Evolutionary conservation across 495 filamentous ascomycete genomes (phyloP).

Genomic region (Aspergillus wentii): DNA sequence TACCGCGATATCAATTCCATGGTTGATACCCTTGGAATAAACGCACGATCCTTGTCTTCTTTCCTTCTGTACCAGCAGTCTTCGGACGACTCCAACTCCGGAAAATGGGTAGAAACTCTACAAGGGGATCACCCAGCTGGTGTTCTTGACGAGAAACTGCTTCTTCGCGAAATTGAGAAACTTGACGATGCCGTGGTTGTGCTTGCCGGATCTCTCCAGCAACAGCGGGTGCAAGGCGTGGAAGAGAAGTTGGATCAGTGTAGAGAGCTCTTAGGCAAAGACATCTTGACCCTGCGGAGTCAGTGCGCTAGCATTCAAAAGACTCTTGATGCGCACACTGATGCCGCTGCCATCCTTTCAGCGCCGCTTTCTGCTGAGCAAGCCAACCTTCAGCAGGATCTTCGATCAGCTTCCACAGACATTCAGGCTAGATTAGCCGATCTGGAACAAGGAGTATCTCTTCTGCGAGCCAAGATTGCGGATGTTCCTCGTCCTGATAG

Average conservation of each 20-base stretch:
- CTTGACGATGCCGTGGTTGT: conserved; percentile 54
- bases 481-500: conserved; percentile 32
- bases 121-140: conserved; percentile 38
- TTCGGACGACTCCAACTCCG: conserved; percentile 52
- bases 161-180: conserved; percentile 63
- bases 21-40: conserved; percentile 88
- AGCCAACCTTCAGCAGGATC: conserved; percentile 71
- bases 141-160: conserved; percentile 57
- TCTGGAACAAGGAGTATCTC: conserved; percentile 72
- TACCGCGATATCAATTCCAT: conserved; percentile 95
- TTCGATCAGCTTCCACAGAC: conserved; percentile 63
- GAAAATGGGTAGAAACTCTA: conserved; percentile 29
- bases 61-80: conserved; percentile 59
- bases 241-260: conserved; percentile 58
- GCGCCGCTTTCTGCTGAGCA: conserved; percentile 81
- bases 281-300: conserved; percentile 59
- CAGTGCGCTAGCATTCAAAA: conserved; percentile 72
- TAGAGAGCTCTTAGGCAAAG: conserved; percentile 53
- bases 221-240: conserved; percentile 59
- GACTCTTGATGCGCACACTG: conserved; percentile 62
- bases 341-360: conserved; percentile 51
- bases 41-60: conserved; percentile 66
- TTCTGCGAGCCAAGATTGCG: conserved; percentile 77
- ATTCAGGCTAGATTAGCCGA: conserved; percentile 71
- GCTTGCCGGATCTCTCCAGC: conserved; percentile 53